Evolutionary conservation across 2,329 filamentous ascomycete species (phyloP).

Genomic region (Claviceps capensis): DNA sequence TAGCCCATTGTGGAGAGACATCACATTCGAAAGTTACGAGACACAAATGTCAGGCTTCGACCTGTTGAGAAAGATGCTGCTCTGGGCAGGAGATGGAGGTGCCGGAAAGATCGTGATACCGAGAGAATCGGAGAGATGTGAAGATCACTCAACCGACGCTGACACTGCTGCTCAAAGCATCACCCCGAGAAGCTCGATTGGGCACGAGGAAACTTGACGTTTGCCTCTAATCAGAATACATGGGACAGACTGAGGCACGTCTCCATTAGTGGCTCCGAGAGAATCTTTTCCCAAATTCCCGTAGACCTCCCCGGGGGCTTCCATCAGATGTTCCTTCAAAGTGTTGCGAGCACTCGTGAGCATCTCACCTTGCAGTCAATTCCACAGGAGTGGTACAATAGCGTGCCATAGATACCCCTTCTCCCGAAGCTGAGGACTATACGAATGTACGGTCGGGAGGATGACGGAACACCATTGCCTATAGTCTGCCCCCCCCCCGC

Average conservation of each 20-base stretch:
- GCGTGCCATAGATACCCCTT: slow-evolving; percentile 4
- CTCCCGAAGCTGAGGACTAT: slow-evolving; percentile 18
- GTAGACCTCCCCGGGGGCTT: neutral
- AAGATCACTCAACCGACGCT: too few relatives aligned
- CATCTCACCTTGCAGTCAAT: slow-evolving; percentile 12
- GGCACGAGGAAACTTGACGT: too few relatives aligned
- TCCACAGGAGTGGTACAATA: slow-evolving; percentile 9
- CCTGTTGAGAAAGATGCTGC: too few relatives aligned
- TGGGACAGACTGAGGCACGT: slow-evolving; percentile 6
- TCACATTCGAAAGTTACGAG: too few relatives aligned
- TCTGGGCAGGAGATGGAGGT: too few relatives aligned
- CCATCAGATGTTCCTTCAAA: slow-evolving; percentile 7
- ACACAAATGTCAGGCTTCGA: too few relatives aligned
- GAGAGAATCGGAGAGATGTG: too few relatives aligned
- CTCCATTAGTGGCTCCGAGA: slow-evolving; percentile 2
- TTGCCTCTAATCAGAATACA: slow-evolving; percentile 4
- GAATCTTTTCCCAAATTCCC: neutral
- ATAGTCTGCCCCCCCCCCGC: slow-evolving; percentile 1
- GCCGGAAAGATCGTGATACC: too few relatives aligned
- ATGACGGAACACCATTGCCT: slow-evolving; percentile 1
- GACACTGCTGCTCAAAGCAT: too few relatives aligned
- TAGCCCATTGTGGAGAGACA: too few relatives aligned
- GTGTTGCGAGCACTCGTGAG: slow-evolving; percentile 8
- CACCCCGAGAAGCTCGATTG: too few relatives aligned
- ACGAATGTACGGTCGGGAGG: slow-evolving; percentile 10